Evolutionary conservation across 495 filamentous ascomycete genomes (phyloP).

Genomic region (Barbatosphaeria neglecta): DNA sequence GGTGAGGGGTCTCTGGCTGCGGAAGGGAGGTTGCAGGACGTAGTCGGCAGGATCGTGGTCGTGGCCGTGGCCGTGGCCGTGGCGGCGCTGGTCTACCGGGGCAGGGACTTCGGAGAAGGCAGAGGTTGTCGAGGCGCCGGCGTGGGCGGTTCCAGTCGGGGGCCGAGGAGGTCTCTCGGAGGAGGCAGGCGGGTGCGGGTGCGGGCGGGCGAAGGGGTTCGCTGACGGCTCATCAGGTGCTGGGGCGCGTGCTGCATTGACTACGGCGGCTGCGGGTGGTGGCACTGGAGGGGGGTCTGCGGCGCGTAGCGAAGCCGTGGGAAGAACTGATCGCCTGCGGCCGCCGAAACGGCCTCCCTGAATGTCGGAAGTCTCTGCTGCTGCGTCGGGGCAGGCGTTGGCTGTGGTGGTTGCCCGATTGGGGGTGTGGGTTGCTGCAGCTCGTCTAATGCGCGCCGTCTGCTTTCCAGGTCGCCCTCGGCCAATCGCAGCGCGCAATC

Average conservation of each 20-base stretch:
- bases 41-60: conserved; percentile 16
- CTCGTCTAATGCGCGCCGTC: not conserved
- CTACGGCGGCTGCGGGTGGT: conserved; percentile 22
- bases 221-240: conserved; percentile 4
- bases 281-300: conserved; percentile 15
- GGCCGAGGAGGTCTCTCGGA: no score
- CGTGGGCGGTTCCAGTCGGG: no score
- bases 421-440: not conserved
- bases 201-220: conserved; percentile 19
- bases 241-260: conserved; percentile 8
- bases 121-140: no score
- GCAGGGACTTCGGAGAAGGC: no score
- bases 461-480: not conserved
- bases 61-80: conserved; percentile 9
- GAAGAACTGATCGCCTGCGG: conserved; percentile 19
- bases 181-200: conserved; percentile 23
- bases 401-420: no score
- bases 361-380: conserved; percentile 1
- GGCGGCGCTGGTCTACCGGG: conserved; percentile 6
- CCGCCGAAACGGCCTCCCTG: conserved; percentile 30
- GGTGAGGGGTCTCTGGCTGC: conserved; percentile 23
- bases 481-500: not conserved
- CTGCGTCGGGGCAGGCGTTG: no score
- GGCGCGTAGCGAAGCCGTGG: conserved; percentile 33
- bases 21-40: conserved; percentile 32